Base-by-base conservation (phyloP, 371 early-diverging fungal species). In the Mucor velutinosus region DNA sequence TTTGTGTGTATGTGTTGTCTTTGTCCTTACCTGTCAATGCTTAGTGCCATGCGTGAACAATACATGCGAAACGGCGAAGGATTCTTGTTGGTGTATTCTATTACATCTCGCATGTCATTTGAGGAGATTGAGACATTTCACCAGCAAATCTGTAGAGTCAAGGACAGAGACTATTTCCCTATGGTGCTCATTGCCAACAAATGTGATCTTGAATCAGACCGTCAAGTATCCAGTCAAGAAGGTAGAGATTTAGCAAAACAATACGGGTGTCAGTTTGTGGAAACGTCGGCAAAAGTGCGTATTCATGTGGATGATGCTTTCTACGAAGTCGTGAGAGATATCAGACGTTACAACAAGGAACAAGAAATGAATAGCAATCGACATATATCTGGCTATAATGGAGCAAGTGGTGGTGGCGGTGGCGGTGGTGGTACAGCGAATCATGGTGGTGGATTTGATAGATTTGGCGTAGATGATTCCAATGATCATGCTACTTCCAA, bases 101-200 rank as follows among this genome's bases (percentile, higher is more conserved):
- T 96, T 72, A 93, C 90, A 21, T 88, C 90, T 17, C 84, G 89
- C 27, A 76, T 84, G 60, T 90, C 93, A 33, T 93, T 95, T 73
- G 91, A 92, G 51, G 95, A 96, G 77, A 93, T 94, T 53, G 74
- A 83, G 29, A 82, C 85, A 0, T 92, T 93, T 67, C 84, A 89
- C 67, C 87, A 92, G 61, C 91, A 93, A 67, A 93, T 96, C 29
- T 80, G 91, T 49, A 84, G 92, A 30, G 93, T 95, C 49, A 95
- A 95, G 73, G 94, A 96, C 65, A 76, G 81, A 53, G 92, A 93
- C 60, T 83, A 78, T 47, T 94, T 93, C 73, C 97, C 97, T 12
- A 91, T 97, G 63, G 90, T 95, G 51, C 77, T 99, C 12, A 89
- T 97, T 15, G 99, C 93, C 27, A 99, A 99, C 86, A 99, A 99